phyloP scores from a whole-genome alignment of 768 basidiomycete genomes.

The Leccinum barrowsii region DNA sequence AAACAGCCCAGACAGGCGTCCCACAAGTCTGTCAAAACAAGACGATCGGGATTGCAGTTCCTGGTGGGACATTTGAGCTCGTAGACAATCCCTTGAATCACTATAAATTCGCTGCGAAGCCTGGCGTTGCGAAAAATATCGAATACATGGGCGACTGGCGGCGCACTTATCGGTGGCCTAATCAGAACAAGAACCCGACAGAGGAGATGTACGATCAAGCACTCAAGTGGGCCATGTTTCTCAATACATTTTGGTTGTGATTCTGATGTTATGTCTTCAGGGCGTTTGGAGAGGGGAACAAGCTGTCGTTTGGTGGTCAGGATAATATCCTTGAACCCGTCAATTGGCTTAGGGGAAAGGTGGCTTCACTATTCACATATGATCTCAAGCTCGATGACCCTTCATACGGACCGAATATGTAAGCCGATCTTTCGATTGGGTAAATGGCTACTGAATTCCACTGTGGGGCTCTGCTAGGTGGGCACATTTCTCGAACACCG shows the following conservation, averaged over 20 bases:
- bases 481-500: conserved; percentile 14
- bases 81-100: conserved; percentile 15
- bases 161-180: conserved; percentile 18
- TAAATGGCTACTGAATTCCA: not conserved
- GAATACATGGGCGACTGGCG: conserved; percentile 9
- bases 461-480: conserved; percentile 7
- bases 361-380: conserved; percentile 13
- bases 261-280: not conserved
- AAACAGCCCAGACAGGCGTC: conserved; percentile 3
- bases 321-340: not conserved
- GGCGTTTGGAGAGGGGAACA: not conserved
- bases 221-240: conserved; percentile 3
- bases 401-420: conserved; percentile 1
- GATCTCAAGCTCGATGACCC: conserved; percentile 7
- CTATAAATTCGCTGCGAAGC: conserved; percentile 3
- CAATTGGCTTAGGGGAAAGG: conserved; percentile 15
- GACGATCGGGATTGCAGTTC: not conserved
- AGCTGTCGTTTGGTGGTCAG: not conserved
- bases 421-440: not conserved
- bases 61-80: not conserved
- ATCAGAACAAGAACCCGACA: not conserved
- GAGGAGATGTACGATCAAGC: conserved; percentile 13
- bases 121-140: not conserved
- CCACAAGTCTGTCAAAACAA: conserved; percentile 1
- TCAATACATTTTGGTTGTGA: too few relatives aligned